Base-by-base conservation (phyloP, 2,329 filamentous ascomycete genomes). In the Ambrosiella xylebori region DNA sequence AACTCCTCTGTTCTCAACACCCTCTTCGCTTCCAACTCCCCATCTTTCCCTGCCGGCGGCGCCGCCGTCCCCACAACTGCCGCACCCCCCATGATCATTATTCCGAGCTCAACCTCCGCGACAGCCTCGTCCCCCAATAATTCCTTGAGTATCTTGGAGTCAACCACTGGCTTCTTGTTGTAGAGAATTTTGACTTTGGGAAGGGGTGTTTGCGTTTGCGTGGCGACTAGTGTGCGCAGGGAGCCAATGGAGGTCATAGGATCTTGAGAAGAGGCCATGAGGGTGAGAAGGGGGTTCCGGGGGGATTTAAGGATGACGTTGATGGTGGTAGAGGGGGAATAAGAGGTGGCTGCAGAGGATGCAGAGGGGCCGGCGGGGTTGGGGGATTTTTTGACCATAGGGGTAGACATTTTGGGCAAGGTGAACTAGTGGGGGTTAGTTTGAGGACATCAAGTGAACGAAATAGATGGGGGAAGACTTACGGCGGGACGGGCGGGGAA, bases 141-240 rank as follows among this genome's bases (percentile, higher is more conserved):
- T 59, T 95, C 90, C 59, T 80, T 79, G 5, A 96, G 71, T 0
- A 85, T 81, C 72, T 91, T 93, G 63, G 76, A 80, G 65, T 95
- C 88, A 0, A 77, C 68, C 0, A 88, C 79, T 0, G 91, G 91
- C 70, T 95, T 95, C 74, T 93, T 94, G 69, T 86, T 86, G 67
- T 85, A 79, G 61, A 98, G 72, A 8, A 98, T 71, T 72, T 90
- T 89, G 67, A 97, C 81, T 74, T 94, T 95, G 44, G 84, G 80
- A n/a, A 80, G 70, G 2, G 81, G 76, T 59, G 86, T 77, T 35
- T 76, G 73, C 4, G 84, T 79, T 63, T 85, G 75, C 13, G 73
- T 68, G 1, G 82, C 77, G 49, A 95, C 82, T 1, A 77, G 73
- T 56, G 77, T 73, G 69, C 95, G 95, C 64, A 97, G 72, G 61